These are phyloP conservation scores for Cryphonectria carpinicola DNA, from an alignment of 2,329 filamentous ascomycete genomes.

Conservation along the genomic window DNA sequence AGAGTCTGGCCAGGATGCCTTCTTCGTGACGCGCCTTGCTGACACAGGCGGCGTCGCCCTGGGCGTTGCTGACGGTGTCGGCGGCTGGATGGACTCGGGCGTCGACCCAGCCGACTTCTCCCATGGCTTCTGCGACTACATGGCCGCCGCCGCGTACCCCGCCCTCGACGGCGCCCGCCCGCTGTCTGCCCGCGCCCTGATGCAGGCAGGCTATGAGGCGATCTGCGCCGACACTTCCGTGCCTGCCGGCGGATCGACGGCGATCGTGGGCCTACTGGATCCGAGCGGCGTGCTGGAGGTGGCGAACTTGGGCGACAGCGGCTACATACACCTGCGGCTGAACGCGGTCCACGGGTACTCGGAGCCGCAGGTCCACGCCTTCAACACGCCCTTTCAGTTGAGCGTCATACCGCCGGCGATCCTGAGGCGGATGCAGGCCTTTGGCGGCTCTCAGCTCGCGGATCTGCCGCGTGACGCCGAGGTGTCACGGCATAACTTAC, in stretches of 20 bases:
- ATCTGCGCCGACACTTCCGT: slow-evolving; percentile 76
- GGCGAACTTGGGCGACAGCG: slow-evolving; percentile 94
- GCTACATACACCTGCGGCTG: slow-evolving; percentile 83
- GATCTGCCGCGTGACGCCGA: slow-evolving; percentile 86
- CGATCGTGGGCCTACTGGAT: slow-evolving; percentile 79
- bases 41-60: slow-evolving; percentile 73
- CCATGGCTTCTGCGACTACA: slow-evolving; percentile 89
- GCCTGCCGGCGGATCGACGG: slow-evolving; percentile 85
- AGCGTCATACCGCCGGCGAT: slow-evolving; percentile 83
- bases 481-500: slow-evolving; percentile 73
- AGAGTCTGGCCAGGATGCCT: slow-evolving; percentile 91
- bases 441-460: slow-evolving; percentile 79
- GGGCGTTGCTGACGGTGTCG: slow-evolving; percentile 91
- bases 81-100: slow-evolving; percentile 90
- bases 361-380: slow-evolving; percentile 88
- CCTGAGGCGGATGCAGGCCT: slow-evolving; percentile 77
- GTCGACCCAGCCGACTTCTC: slow-evolving; percentile 96
- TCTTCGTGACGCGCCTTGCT: slow-evolving; percentile 86
- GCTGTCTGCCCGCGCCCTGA: slow-evolving; percentile 68
- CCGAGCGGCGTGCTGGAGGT: slow-evolving; percentile 78
- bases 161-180: slow-evolving; percentile 32
- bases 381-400: slow-evolving; percentile 96
- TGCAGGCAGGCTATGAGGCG: slow-evolving; percentile 83
- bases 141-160: slow-evolving; percentile 72
- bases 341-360: slow-evolving; percentile 86